Conservation (phyloP, 345 rosid genomes). For the Rubroshorea leprosula region DNA sequence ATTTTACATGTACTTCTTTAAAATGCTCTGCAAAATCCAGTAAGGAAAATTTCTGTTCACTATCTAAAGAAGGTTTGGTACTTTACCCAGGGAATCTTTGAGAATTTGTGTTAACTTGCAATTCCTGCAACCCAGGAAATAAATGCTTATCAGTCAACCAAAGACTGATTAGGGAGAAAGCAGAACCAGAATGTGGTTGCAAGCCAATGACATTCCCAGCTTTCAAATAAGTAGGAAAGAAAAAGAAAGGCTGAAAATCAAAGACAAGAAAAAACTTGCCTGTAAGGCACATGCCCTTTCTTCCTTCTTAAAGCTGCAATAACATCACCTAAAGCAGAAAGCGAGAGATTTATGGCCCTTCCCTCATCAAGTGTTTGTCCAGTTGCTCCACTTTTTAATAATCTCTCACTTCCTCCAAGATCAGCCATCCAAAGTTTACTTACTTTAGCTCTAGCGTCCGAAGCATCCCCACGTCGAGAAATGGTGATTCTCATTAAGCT, state of each 20-base stretch:
- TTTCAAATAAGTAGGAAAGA: not conserved
- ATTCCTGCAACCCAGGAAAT: constrained; percentile 62
- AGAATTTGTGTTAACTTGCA: constrained; percentile 97
- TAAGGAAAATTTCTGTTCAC: not conserved
- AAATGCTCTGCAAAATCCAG: too few relatives aligned
- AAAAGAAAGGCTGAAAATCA: too few relatives aligned
- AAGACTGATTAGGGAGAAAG: too few relatives aligned
- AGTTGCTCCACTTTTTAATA: constrained; percentile 72
- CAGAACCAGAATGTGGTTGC: constrained; percentile 3
- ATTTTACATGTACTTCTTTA: too few relatives aligned
- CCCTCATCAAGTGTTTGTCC: constrained; percentile 91
- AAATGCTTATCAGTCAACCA: too few relatives aligned
- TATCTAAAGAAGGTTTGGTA: not conserved
- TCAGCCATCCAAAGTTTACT: constrained; percentile 98
- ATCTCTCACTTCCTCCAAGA: constrained; percentile 94
- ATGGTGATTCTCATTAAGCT: constrained; percentile 85
- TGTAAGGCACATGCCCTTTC: constrained; percentile 88
- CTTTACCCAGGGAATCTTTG: constrained; percentile 78
- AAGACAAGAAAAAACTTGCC: constrained; percentile 44
- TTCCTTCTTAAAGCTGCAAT: constrained; percentile 84
- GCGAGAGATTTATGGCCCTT: constrained; percentile 84
- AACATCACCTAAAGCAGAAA: constrained; percentile 92
- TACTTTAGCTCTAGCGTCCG: constrained; percentile 49
- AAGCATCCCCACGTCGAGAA: constrained; percentile 44
- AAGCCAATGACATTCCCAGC: constrained; percentile 13